phyloP scores from a whole-genome alignment of 768 basidiomycete species.

The Cubamyces sp. region DNA sequence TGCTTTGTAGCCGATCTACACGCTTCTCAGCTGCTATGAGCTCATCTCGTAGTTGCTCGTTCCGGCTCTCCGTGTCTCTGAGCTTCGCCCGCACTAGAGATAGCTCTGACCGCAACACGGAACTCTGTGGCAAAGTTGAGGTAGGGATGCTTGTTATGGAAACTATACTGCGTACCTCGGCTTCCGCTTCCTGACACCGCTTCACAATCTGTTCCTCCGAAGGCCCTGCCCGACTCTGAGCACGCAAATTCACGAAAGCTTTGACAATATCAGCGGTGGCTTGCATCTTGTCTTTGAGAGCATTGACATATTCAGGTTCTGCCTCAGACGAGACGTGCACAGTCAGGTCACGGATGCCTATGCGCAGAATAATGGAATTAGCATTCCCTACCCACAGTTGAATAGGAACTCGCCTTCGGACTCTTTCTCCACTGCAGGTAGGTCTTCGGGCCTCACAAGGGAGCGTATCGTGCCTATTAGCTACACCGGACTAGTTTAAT shows the following conservation, averaged over 20 bases:
- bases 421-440: slow-evolving; percentile 29
- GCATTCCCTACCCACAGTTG: background rate
- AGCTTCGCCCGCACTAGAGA: slow-evolving; percentile 32
- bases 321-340: slow-evolving; percentile 29
- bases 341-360: slow-evolving; percentile 34
- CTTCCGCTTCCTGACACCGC: slow-evolving; percentile 29
- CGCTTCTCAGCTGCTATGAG: slow-evolving; percentile 34
- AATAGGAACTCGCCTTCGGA: slow-evolving; percentile 29
- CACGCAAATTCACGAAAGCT: slow-evolving; percentile 30
- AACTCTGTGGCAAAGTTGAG: slow-evolving; percentile 17
- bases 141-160: no score
- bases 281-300: slow-evolving; percentile 32
- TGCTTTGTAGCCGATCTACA: slow-evolving; percentile 34
- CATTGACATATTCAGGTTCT: slow-evolving; percentile 29
- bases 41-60: slow-evolving; percentile 30
- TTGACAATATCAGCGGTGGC: slow-evolving; percentile 32
- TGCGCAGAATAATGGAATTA: background rate
- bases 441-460: slow-evolving; percentile 33
- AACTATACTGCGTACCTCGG: slow-evolving; percentile 28
- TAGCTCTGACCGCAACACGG: slow-evolving; percentile 34
- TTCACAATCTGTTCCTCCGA: slow-evolving; percentile 24
- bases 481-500: slow-evolving; percentile 22
- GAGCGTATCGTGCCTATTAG: slow-evolving; percentile 34
- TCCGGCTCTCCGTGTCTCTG: slow-evolving; percentile 27
- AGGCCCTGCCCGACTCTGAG: slow-evolving; percentile 16